phyloP scores from a whole-genome alignment of 345 rosid species.

The Psidium friedrichsthalianum region DNA sequence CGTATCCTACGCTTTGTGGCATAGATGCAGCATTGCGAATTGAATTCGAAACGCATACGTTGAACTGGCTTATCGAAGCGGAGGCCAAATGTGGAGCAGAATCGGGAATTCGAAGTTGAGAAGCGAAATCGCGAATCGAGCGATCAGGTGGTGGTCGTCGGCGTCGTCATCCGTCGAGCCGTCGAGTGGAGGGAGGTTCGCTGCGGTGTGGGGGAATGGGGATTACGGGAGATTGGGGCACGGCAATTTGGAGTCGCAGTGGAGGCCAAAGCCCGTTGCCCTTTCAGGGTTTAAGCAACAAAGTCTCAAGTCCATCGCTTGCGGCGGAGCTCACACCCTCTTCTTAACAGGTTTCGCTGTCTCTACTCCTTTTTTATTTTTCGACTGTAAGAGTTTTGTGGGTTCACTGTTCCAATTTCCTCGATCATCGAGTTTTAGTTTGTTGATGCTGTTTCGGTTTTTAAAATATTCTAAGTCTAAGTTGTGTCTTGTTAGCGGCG shows the following conservation, averaged over 20 bases:
- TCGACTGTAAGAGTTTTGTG: neutral
- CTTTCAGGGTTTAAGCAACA: slow-evolving; percentile 35
- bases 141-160: neutral
- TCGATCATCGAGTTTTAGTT: neutral
- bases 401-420: neutral
- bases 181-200: slow-evolving; percentile 26
- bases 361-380: neutral
- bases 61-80: neutral
- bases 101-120: neutral
- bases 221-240: slow-evolving; percentile 77
- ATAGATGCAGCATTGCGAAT: neutral
- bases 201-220: slow-evolving; percentile 90
- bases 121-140: neutral
- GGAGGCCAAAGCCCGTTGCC: slow-evolving; percentile 38
- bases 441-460: no score
- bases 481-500: neutral
- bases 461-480: neutral
- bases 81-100: slow-evolving; percentile 1
- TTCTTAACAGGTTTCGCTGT: slow-evolving; percentile 62
- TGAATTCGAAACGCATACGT: neutral
- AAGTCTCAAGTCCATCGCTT: slow-evolving; percentile 49
- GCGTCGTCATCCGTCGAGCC: neutral
- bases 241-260: slow-evolving; percentile 59
- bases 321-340: slow-evolving; percentile 96
- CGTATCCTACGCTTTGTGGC: neutral